phyloP scores from a whole-genome alignment of 257 asterid species.

The Rehmannia glutinosa region DNA sequence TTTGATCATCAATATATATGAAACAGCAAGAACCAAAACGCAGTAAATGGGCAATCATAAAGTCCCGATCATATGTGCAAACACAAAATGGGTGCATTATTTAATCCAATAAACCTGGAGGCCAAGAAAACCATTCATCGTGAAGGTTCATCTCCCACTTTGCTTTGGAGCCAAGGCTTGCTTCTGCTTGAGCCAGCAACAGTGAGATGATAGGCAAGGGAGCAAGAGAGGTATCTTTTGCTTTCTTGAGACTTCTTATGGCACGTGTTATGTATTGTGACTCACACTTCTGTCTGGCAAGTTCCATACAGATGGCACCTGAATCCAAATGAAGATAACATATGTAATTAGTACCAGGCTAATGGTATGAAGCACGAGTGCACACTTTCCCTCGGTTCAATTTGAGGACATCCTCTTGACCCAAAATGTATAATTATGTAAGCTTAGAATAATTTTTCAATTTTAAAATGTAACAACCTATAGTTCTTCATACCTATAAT shows the following conservation, averaged over 20 bases:
- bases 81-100: background rate
- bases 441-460: background rate
- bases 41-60: background rate
- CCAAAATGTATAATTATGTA: background rate
- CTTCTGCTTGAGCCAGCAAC: constrained; percentile 90
- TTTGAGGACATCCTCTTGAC: background rate
- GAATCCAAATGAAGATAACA: constrained; percentile 16
- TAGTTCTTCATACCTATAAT: background rate
- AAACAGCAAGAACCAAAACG: too few relatives aligned
- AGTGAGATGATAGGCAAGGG: constrained; percentile 65
- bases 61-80: background rate
- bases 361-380: background rate
- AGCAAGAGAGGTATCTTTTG: constrained; percentile 38
- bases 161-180: constrained; percentile 67
- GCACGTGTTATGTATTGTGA: constrained; percentile 60
- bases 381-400: background rate
- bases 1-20: too few relatives aligned
- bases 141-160: constrained; percentile 71
- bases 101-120: constrained; percentile 50
- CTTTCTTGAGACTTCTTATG: constrained; percentile 73
- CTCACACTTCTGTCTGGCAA: constrained; percentile 73
- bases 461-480: background rate
- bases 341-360: background rate
- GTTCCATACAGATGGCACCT: constrained; percentile 91
- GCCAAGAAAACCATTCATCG: constrained; percentile 89